These are phyloP conservation scores for Paraconiothyrium brasiliense DNA, from an alignment of 2,329 filamentous ascomycete genomes.

Conservation along the genomic window DNA sequence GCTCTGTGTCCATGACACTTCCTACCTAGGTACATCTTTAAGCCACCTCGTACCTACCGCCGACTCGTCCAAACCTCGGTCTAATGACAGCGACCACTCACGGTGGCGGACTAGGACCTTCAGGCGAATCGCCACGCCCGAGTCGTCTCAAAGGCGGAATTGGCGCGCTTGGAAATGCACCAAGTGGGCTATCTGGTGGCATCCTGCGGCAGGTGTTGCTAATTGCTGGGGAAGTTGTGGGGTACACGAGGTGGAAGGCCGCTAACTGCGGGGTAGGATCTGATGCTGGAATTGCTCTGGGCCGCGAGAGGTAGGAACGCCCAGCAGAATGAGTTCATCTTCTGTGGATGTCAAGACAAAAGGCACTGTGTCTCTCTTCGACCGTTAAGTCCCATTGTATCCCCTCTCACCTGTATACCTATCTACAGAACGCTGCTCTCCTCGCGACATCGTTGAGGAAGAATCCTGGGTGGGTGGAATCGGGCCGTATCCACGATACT, in stretches of 20 bases:
- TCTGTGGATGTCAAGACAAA: no score
- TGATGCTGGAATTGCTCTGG: background rate
- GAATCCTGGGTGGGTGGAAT: no score
- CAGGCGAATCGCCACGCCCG: background rate
- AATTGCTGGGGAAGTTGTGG: slow-evolving; percentile 6
- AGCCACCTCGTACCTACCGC: background rate
- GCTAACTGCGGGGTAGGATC: background rate
- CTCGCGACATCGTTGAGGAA: background rate
- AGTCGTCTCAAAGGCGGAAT: slow-evolving; percentile 4
- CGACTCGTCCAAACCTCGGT: background rate
- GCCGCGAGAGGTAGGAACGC: no score
- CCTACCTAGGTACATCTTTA: background rate
- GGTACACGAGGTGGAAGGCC: background rate
- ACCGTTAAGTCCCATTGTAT: no score
- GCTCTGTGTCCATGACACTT: no score
- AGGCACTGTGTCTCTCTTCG: no score
- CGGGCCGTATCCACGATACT: no score
- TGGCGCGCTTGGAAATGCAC: background rate
- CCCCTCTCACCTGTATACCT: no score
- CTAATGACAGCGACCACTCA: background rate
- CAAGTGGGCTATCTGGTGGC: background rate
- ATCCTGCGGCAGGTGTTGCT: background rate
- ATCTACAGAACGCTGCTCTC: background rate
- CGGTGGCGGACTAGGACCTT: no score
- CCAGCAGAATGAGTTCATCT: no score